Evolutionary conservation across 2,329 filamentous ascomycete species (phyloP), one percentile per base, ranked within the genome.

Genomic region (Curvularia verruculosa): DNA sequence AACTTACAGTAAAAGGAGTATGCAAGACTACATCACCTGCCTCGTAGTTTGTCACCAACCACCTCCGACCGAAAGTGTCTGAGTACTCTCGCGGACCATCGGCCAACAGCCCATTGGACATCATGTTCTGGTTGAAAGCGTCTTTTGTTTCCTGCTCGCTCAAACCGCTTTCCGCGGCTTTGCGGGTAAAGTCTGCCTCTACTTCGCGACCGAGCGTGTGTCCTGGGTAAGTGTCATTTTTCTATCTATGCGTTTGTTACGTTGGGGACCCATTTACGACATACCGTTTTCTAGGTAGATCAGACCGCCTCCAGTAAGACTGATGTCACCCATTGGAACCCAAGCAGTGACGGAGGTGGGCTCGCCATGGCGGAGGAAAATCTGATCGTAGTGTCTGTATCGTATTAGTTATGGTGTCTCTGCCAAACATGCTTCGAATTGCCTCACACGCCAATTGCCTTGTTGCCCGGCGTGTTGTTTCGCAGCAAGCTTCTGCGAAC

Each of bases 331-430:
- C 60, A 86, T 83, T 0, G 84, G 82, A 0, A 86, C 80, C 84
- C 84, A 87, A 0, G 82, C 84, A 3, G 84, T 86, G 0, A 86
- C 72, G 28, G 78, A 80, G 0, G 82, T 84, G 1, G 82, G 79
- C 48, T 85, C 83, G 1, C 84, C 84, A 64, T 85, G 68, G 1
- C 83, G 70, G 46, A 86, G 68, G 63, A 86, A 86, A 21, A 82
- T 85, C 71, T 86, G 83, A 63, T 87, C 84, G 62, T 86, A 86
- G 58, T 87, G 84, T n/a, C n/a, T n/a, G n/a, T n/a, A n/a, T n/a
- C n/a, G n/a, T n/a, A n/a, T n/a, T n/a, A n/a, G n/a, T n/a, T n/a
- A n/a, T n/a, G n/a, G n/a, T n/a, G n/a, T n/a, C n/a, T n/a, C n/a
- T n/a, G n/a, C n/a, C n/a, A n/a, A n/a, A n/a, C n/a, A n/a, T n/a